Base-by-base conservation (phyloP, 148 eudicot genomes). In the Amaranthus palmeri region DNA sequence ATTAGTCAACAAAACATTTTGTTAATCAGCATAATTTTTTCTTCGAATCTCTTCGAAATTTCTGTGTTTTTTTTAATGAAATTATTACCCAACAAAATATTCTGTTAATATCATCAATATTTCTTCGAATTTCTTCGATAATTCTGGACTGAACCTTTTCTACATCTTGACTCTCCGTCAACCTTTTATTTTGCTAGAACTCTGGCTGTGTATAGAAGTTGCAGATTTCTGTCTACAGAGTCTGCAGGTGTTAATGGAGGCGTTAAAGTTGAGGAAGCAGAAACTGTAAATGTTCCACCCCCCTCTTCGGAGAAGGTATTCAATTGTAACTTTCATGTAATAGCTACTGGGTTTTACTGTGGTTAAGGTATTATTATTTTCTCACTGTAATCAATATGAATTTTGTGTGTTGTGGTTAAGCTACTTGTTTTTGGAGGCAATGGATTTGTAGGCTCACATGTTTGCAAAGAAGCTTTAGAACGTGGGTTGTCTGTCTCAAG, bases 371-470 rank as follows among this genome's bases (percentile, higher is more conserved):
- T 60, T 40, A 58, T 11, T 44, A 7, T 54, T 42, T 50, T 65
- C 46, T 66, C 1, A 3, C 3, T 15, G 12, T 68, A 59, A 43
- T 17, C 65, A 54, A 9, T 3, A 18, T 65, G 42, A 52, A 12
- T 69, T 36, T 7, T 8, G 42, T 55, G 46, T 53, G 13, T 72
- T 73, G 60, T 75, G 17, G 70, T 77, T 64, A 73, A 91, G 96
- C 79, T 91, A 55, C 91, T 91, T 70, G 89, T 91, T 72, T 75
- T 91, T 60, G 96, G 96, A 54, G 96, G 96, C 69, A 91, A 85
- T 80, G 96, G 96, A 18, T 91, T 88, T 72, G 93, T 91, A 73
- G 96, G 96, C 54, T 91, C 96, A 54, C 91, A 91, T 80, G 72
- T 91, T 46, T 88, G 91, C 81, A 83, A 88, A 77, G 91, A 85